Conservation (phyloP, 108 stramenopile species). For the Nitzschia inconspicua region DNA sequence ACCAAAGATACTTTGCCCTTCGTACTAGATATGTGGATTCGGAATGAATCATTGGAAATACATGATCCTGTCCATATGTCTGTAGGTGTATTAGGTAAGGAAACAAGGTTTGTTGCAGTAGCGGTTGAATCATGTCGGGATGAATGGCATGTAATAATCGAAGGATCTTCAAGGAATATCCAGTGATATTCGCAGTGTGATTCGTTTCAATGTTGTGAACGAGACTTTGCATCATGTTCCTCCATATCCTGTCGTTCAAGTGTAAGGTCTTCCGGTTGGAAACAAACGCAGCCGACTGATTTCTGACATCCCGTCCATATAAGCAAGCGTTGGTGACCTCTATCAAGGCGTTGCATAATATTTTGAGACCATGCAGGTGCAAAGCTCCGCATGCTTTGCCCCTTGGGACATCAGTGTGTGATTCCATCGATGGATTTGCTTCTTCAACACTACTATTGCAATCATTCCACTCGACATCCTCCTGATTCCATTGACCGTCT, state of each 20-base stretch:
- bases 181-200: conserved; percentile 5
- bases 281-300: background rate
- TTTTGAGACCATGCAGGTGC: conserved; percentile 7
- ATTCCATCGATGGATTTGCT: background rate
- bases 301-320: background rate
- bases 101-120: conserved; percentile 6
- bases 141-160: conserved; percentile 14
- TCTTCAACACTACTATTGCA: background rate
- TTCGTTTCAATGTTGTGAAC: conserved; percentile 19
- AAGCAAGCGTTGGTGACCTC: background rate
- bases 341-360: conserved; percentile 11
- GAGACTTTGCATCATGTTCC: conserved; percentile 1
- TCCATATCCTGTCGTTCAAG: conserved; percentile 14
- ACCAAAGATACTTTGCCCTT: too few species aligned
- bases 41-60: conserved; percentile 1
- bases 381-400: background rate
- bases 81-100: conserved; percentile 1
- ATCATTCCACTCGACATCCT: background rate
- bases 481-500: background rate
- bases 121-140: conserved; percentile 8
- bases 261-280: background rate
- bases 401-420: background rate
- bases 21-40: conserved; percentile 17
- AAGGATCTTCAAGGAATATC: conserved; percentile 13
- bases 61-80: conserved; percentile 2